Percentiles rank a stretch among this genome's conserved stretches.
Conservation (phyloP, 352 stramenopile species). For the Pelagophyceae sp. region DNA sequence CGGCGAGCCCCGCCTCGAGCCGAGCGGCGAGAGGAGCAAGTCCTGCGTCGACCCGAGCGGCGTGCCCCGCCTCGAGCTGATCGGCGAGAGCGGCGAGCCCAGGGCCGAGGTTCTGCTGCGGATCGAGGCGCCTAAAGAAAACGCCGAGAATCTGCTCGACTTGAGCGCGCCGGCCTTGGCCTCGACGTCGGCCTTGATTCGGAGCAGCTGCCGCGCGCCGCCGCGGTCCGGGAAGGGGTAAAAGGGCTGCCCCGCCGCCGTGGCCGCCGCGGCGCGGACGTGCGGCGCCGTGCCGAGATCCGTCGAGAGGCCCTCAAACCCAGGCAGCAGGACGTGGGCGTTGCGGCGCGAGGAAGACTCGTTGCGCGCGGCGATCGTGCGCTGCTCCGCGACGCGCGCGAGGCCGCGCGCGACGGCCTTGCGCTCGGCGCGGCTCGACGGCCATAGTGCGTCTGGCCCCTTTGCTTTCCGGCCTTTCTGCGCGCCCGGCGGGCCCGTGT, state of each 20-base stretch:
- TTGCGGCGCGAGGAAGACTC: background rate
- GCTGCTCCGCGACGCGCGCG: background rate
- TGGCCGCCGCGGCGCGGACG: background rate
- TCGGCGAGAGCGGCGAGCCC: too few relatives aligned
- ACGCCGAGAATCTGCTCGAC: too few relatives aligned
- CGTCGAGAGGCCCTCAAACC: background rate
- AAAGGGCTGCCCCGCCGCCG: background rate
- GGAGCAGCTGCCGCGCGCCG: too few relatives aligned
- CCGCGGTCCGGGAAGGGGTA: background rate
- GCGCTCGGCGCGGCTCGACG: background rate
- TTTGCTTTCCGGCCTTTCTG: background rate
- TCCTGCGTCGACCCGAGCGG: too few relatives aligned
- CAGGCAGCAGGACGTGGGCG: background rate
- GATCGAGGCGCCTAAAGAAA: too few relatives aligned
- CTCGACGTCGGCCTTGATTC: too few relatives aligned
- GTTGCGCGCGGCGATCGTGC: background rate
- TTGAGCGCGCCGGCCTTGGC: too few relatives aligned
- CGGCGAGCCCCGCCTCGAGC: too few relatives aligned
- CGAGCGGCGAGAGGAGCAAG: too few relatives aligned
- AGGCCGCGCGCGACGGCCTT: background rate
- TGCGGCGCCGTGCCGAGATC: background rate
- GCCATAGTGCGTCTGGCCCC: slow-evolving; percentile 4
- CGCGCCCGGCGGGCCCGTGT: slow-evolving; percentile 1
- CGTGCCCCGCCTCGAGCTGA: too few relatives aligned
- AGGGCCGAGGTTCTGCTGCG: too few relatives aligned